These are phyloP conservation scores for Withania somnifera DNA, from an alignment of 305 asterid genomes.

Conservation along the genomic window DNA sequence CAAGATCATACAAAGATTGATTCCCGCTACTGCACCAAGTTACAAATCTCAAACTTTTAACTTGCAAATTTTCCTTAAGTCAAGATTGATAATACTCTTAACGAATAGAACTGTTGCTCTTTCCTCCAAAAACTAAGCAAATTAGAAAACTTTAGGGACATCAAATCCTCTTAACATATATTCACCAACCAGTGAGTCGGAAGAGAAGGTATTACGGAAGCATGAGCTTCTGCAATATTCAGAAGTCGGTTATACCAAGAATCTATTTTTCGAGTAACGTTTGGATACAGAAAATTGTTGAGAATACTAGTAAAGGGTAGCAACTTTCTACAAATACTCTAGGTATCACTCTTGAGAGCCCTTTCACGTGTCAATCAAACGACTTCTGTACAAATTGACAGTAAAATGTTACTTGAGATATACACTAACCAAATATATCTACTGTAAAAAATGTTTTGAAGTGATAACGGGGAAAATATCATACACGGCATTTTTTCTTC, in stretches of 20 bases:
- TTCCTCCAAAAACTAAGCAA: not conserved
- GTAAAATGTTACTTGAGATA: not conserved
- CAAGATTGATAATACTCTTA: not conserved
- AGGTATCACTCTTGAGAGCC: not conserved
- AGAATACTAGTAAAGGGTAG: not conserved
- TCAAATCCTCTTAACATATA: not conserved
- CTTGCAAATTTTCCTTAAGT: not conserved
- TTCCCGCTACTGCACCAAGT: not conserved
- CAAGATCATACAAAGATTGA: not conserved
- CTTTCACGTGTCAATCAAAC: not conserved
- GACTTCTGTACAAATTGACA: not conserved
- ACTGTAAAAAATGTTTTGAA: not conserved
- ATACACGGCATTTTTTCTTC: conserved; percentile 49
- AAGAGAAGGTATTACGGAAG: not conserved
- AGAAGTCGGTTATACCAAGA: not conserved
- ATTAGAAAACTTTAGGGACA: not conserved
- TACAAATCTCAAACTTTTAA: not conserved
- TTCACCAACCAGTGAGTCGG: not conserved
- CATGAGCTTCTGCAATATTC: not conserved
- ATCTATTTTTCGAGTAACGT: not conserved
- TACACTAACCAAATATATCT: not conserved
- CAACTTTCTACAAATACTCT: not conserved
- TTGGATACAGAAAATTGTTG: not conserved
- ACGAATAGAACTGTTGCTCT: not conserved
- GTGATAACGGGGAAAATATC: not conserved